A percentile compares a stretch with the other conserved stretches of the same genome.
Evolutionary conservation across 768 basidiomycete genomes (phyloP).

Genomic region (Lactifluus hygrophoroides): DNA sequence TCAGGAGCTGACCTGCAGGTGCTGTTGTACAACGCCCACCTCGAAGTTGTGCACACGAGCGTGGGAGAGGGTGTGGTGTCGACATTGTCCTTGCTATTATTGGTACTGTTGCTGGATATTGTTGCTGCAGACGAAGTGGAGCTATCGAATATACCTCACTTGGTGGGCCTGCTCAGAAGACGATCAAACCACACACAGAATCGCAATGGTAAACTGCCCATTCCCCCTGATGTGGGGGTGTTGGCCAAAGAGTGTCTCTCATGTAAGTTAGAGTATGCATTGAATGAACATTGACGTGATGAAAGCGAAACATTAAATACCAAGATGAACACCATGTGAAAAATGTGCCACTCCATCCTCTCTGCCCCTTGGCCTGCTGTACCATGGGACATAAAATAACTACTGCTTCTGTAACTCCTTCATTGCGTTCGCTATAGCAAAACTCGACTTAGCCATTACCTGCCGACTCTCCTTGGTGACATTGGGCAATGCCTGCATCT

Average conservation of each 20-base stretch:
- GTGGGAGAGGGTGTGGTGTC: constrained; percentile 34
- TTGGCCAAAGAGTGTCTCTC: constrained; percentile 61
- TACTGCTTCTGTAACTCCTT: constrained; percentile 82
- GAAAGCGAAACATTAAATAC: constrained; percentile 4
- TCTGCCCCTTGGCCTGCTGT: not conserved
- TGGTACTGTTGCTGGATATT: too few species aligned
- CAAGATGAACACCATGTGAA: constrained; percentile 9
- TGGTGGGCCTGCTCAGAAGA: constrained; percentile 34
- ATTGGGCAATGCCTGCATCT: constrained; percentile 73
- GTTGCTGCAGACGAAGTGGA: constrained; percentile 27
- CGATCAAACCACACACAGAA: constrained; percentile 61
- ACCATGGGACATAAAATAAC: not conserved
- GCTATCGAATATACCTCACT: constrained; percentile 55
- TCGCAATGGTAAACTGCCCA: constrained; percentile 58
- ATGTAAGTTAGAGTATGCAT: constrained; percentile 30
- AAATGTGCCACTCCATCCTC: not conserved
- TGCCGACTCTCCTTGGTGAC: constrained; percentile 90
- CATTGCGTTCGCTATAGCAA: constrained; percentile 94
- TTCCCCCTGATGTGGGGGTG: constrained; percentile 53
- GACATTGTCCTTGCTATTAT: constrained; percentile 2
- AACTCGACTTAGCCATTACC: constrained; percentile 93
- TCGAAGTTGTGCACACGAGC: constrained; percentile 77
- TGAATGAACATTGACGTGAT: constrained; percentile 1
- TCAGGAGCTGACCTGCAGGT: constrained; percentile 97
- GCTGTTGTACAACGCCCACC: constrained; percentile 89